phyloP scores from a whole-genome alignment of 176 grass and related monocot genomes.

The Elaeis guineensis region DNA sequence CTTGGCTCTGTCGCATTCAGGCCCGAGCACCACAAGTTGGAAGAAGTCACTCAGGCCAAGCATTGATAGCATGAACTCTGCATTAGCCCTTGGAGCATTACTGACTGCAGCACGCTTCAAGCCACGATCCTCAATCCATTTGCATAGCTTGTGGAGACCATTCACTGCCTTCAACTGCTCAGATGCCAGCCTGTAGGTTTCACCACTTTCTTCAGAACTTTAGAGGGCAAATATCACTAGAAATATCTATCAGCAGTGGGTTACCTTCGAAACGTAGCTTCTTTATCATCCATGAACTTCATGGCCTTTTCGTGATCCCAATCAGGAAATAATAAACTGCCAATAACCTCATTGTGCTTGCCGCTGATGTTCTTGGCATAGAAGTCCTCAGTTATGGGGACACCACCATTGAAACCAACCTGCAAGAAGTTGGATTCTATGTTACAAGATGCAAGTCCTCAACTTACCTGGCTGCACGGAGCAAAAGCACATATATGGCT shows the following conservation, averaged over 20 bases:
- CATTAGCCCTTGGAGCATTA: slow-evolving; percentile 59
- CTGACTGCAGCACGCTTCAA: slow-evolving; percentile 70
- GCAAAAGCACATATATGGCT: no score
- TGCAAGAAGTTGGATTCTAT: neutral
- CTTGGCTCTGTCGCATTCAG: slow-evolving; percentile 66
- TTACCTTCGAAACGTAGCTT: slow-evolving; percentile 56
- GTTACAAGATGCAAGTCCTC: no score
- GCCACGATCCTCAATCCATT: slow-evolving; percentile 37
- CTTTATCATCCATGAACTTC: slow-evolving; percentile 68
- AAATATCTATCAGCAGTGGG: neutral
- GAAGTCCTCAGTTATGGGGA: slow-evolving; percentile 72
- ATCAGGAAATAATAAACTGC: slow-evolving; percentile 41
- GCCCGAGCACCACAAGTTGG: slow-evolving; percentile 47
- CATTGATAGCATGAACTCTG: slow-evolving; percentile 54
- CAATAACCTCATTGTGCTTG: slow-evolving; percentile 56
- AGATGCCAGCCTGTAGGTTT: slow-evolving; percentile 35
- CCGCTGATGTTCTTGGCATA: slow-evolving; percentile 59
- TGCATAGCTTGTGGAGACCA: slow-evolving; percentile 50
- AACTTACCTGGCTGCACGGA: no score
- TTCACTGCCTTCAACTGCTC: slow-evolving; percentile 39
- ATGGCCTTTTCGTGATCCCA: slow-evolving; percentile 45
- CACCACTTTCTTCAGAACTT: slow-evolving; percentile 7
- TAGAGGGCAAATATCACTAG: neutral
- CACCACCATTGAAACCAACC: slow-evolving; percentile 48
- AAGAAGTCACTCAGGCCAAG: slow-evolving; percentile 63